These are phyloP conservation scores for Spinacia oleracea DNA, from an alignment of 179 eudicot species.

Conservation along the genomic window DNA sequence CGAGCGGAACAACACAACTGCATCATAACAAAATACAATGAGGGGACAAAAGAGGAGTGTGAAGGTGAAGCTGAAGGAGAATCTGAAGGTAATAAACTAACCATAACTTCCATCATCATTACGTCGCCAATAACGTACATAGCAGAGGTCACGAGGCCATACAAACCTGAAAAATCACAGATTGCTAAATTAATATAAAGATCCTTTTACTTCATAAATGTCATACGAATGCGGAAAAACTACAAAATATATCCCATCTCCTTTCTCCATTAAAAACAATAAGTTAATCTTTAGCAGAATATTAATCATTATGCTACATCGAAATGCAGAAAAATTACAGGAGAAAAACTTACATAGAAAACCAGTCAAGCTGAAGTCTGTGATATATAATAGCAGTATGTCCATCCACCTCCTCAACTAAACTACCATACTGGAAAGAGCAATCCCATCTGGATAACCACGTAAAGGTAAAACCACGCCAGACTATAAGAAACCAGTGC, in stretches of 20 bases:
- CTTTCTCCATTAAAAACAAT: background rate
- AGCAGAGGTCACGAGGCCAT: slow-evolving; percentile 99
- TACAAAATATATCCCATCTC: background rate
- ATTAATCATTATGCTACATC: background rate
- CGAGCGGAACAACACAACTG: slow-evolving; percentile 96
- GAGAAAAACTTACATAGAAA: slow-evolving; percentile 64
- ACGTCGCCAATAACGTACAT: slow-evolving; percentile 99
- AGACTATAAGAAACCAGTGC: background rate
- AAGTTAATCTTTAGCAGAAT: background rate
- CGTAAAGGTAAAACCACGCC: slow-evolving; percentile 14
- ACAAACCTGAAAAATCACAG: slow-evolving; percentile 59
- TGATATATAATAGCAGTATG: slow-evolving; percentile 97
- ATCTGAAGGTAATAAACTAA: slow-evolving; percentile 35
- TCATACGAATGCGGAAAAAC: background rate
- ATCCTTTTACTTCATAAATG: background rate
- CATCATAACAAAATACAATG: slow-evolving; percentile 33
- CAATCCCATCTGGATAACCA: slow-evolving; percentile 87
- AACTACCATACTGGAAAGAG: slow-evolving; percentile 89
- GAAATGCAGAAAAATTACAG: slow-evolving; percentile 6
- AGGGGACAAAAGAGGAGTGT: slow-evolving; percentile 16
- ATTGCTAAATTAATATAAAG: background rate
- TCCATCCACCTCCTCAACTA: slow-evolving; percentile 99
- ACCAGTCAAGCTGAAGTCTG: slow-evolving; percentile 93
- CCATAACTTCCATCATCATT: slow-evolving; percentile 99
- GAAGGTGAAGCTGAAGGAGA: too few species aligned